Conservation (phyloP, 176 grass and related monocot genomes). For the Saccharum spontaneum region DNA sequence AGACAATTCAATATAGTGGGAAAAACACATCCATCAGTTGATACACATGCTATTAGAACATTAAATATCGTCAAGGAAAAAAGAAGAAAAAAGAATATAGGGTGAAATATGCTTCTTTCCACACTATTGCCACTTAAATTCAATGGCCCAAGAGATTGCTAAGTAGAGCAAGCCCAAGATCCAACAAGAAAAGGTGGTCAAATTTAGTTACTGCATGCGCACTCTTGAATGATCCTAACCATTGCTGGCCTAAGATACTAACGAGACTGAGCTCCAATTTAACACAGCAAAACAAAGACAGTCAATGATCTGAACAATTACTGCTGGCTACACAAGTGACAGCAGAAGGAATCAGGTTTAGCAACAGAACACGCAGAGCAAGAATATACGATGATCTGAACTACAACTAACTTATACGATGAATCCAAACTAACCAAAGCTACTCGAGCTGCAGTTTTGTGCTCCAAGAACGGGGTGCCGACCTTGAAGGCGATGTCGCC, state of each 20-base stretch:
- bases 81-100: not conserved
- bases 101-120: not conserved
- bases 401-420: not conserved
- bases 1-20: not conserved
- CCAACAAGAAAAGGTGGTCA: not conserved
- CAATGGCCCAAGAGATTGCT: not conserved
- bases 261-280: not conserved
- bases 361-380: not conserved
- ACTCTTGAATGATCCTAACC: not conserved
- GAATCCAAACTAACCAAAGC: not conserved
- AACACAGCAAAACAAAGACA: not conserved
- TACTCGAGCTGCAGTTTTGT: not conserved
- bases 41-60: not conserved
- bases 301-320: not conserved
- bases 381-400: slow-evolving; percentile 4
- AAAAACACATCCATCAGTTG: not conserved
- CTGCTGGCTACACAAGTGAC: not conserved
- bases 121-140: not conserved
- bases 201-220: not conserved
- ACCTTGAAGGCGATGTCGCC: slow-evolving; percentile 99
- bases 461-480: not conserved
- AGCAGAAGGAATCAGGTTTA: not conserved
- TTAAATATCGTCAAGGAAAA: not conserved
- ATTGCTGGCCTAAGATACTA: not conserved
- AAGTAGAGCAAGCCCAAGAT: not conserved